phyloP scores from a whole-genome alignment of 495 filamentous ascomycete genomes.

The Aspergillus indologenus region DNA sequence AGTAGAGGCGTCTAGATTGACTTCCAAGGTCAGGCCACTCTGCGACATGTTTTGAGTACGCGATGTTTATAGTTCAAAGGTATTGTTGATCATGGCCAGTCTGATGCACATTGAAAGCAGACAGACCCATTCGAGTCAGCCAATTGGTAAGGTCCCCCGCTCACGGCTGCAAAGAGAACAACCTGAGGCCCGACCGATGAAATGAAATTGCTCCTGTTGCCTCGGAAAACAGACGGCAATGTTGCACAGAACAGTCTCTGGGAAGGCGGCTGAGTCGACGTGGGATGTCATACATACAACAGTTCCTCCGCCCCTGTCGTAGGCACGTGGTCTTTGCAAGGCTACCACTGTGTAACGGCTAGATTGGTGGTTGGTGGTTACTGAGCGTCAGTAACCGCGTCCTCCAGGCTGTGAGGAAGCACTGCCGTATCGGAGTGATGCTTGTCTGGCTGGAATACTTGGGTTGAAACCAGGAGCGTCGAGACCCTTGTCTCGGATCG shows the following conservation, averaged over 20 bases:
- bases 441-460: not conserved
- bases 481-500: not conserved
- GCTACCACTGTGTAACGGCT: not conserved
- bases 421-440: not conserved
- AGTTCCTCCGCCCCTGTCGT: not conserved
- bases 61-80: not conserved
- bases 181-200: not conserved
- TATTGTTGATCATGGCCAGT: not conserved
- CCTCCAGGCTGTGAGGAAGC: not conserved
- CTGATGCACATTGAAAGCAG: not conserved
- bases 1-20: not conserved
- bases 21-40: not conserved
- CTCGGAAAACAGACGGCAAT: not conserved
- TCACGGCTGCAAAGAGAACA: not conserved
- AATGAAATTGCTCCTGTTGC: not conserved
- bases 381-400: not conserved
- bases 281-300: not conserved
- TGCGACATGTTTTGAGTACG: not conserved
- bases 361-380: not conserved
- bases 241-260: not conserved
- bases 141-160: not conserved
- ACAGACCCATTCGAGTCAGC: not conserved
- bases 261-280: not conserved
- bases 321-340: not conserved
- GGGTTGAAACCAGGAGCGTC: constrained; percentile 1